These are phyloP conservation scores for Helianthus annuus DNA, from an alignment of 129 eudicot genomes.

Conservation along the genomic window HanXRQr2.0-SUNRISE NC_035441.2:81757443-81757942, in stretches of 20 bases:
- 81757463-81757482: no score
- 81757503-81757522: no score
- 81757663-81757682: slow-evolving; percentile 42
- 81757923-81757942: slow-evolving; percentile 56
- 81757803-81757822: neutral
- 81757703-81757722: slow-evolving; percentile 61
- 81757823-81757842: slow-evolving; percentile 48
- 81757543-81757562: no score
- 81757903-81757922: slow-evolving; percentile 59
- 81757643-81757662: slow-evolving; percentile 40
- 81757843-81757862: slow-evolving; percentile 69
- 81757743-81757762: slow-evolving; percentile 78
- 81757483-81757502: no score
- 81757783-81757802: neutral
- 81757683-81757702: slow-evolving; percentile 52
- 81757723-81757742: slow-evolving; percentile 76
- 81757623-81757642: neutral
- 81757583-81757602: no score
- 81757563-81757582: no score
- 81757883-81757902: slow-evolving; percentile 37
- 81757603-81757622: no score
- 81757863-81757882: slow-evolving; percentile 48
- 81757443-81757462: no score
- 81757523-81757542: no score
- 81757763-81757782: neutral